Conservation (phyloP, 495 filamentous ascomycete species). For the Cercophora newfieldiana region DNA sequence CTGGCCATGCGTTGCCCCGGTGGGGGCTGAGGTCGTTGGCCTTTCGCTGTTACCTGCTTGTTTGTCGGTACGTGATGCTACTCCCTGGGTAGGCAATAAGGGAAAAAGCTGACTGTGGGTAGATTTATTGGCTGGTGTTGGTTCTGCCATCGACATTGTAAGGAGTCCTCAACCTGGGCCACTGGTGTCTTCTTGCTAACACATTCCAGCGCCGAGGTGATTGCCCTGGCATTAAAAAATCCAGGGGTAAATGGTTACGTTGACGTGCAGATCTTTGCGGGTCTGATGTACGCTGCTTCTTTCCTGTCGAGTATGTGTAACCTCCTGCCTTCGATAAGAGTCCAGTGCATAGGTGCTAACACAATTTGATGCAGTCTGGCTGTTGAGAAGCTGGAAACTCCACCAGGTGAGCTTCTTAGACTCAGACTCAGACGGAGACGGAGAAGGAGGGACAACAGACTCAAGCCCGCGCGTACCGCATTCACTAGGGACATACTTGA, state of each 20-base stretch:
- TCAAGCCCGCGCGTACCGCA: neutral
- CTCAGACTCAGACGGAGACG: conserved; percentile 32
- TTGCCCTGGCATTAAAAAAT: conserved; percentile 65
- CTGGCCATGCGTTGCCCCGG: conserved; percentile 61
- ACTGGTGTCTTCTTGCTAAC: neutral
- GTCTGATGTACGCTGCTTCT: conserved; percentile 37
- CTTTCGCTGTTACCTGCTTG: conserved; percentile 67
- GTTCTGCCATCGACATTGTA: conserved; percentile 69
- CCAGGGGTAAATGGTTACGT: conserved; percentile 42
- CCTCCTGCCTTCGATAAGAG: no score
- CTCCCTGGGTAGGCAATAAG: neutral
- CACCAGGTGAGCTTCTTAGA: conserved; percentile 37
- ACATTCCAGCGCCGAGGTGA: conserved; percentile 58
- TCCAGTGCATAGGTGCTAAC: no score
- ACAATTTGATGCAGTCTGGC: conserved; percentile 31
- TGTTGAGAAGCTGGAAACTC: conserved; percentile 47
- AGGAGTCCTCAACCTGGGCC: neutral
- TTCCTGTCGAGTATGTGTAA: conserved; percentile 39
- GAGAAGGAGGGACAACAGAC: conserved; percentile 23
- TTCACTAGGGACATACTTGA: neutral
- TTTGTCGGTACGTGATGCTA: conserved; percentile 18
- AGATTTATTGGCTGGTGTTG: conserved; percentile 74
- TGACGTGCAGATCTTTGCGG: conserved; percentile 44
- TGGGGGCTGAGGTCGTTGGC: conserved; percentile 77
- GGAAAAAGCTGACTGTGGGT: conserved; percentile 45